Evolutionary conservation across 2,329 filamentous ascomycete species (phyloP), one percentile per base, ranked within the genome.

Genomic region (Elsinoe fawcettii): DNA sequence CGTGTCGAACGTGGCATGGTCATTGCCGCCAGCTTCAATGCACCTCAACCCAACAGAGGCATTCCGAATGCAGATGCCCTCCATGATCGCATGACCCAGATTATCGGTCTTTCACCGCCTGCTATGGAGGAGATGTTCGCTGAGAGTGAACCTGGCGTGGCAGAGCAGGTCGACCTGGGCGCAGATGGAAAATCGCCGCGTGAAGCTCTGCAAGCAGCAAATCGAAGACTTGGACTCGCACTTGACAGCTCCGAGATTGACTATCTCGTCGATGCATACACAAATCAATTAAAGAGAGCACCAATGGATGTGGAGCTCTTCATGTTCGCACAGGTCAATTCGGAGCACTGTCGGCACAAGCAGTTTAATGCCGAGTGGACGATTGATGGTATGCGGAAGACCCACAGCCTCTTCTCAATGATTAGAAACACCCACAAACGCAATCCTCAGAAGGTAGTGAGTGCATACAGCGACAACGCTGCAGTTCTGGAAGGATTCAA

Each of bases 271-370:
- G 84, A 90, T 63, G 85, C 86, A 41, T 93, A 90, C 72, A 83
- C 82, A 5, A 77, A 83, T 36, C 80, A 78, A 58, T 75, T 85
- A 16, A 81, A 83, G 61, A 76, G 84, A 36, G 76, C 81, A 51
- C 89, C 89, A 1, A 86, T 90, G 60, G 93, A 97, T 70, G 88
- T 97, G 44, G 93, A 99, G 74, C 80, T 97, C 20, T 97, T 97
- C 79, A 97, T 97, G 93, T 99, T 97, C 71, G 92, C 92, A 14
- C 93, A 99, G 74, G 92, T 99, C 70, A 97, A 97, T 77, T 97
- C 92, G 2, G 93, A 99, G 78, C 92, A 97, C 73, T 96, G 83
- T 68, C 75, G 83, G 59, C 83, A 86, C 69, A 95, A 96, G 77
- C 88, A 95, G 66, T 99, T 99, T 81, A 99, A 99, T 72, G 91